These are phyloP conservation scores for Noccaea bulbosa DNA, from an alignment of 345 rosid species.

Conservation along the genomic window DNA sequence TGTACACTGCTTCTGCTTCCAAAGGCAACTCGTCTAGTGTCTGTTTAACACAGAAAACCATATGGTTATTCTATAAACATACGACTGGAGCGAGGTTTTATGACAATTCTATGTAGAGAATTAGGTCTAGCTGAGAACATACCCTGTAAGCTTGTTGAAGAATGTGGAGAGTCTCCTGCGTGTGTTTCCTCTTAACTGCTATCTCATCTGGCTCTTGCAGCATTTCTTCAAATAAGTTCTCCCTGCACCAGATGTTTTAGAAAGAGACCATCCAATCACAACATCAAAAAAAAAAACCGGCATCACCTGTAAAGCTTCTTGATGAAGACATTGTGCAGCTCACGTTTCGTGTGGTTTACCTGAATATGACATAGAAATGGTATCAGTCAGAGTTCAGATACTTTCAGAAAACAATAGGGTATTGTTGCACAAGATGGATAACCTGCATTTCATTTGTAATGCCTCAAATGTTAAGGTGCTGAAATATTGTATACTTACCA, in stretches of 20 bases:
- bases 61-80: neutral
- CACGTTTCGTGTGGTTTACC: slow-evolving; percentile 98
- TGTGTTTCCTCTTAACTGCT: slow-evolving; percentile 80
- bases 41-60: slow-evolving; percentile 45
- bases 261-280: slow-evolving; percentile 24
- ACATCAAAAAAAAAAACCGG: neutral
- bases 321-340: slow-evolving; percentile 92
- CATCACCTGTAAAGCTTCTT: slow-evolving; percentile 92
- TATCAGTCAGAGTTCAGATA: slow-evolving; percentile 23
- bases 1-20: slow-evolving; percentile 79
- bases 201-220: slow-evolving; percentile 96
- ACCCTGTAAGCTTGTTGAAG: slow-evolving; percentile 97
- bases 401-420: neutral
- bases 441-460: neutral
- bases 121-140: slow-evolving; percentile 38
- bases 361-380: slow-evolving; percentile 41
- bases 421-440: neutral
- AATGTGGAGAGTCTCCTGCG: slow-evolving; percentile 78
- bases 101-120: neutral
- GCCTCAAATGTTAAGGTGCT: slow-evolving; percentile 12
- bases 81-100: neutral
- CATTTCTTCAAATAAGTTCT: slow-evolving; percentile 97
- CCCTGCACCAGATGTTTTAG: slow-evolving; percentile 56
- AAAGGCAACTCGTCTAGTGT: slow-evolving; percentile 93
- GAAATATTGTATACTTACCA: slow-evolving; percentile 53